phyloP scores from a whole-genome alignment of 2,329 filamentous ascomycete genomes.

The Aspergillus costaricaensis region DNA sequence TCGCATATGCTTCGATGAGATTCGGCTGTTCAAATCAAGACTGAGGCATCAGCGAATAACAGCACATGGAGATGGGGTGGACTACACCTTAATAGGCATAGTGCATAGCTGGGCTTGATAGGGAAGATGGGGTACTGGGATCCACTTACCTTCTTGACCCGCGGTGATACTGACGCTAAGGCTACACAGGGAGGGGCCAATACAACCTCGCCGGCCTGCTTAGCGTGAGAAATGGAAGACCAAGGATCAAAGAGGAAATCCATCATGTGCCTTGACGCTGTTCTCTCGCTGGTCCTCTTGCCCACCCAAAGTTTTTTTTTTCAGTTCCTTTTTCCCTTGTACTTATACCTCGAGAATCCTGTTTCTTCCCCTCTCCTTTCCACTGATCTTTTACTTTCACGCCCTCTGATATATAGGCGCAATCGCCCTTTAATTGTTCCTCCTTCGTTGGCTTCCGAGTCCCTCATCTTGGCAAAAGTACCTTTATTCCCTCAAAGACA shows the following conservation, averaged over 20 bases:
- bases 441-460: too few relatives aligned
- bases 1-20: constrained; percentile 1
- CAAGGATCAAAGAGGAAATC: constrained; percentile 8
- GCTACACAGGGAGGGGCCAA: constrained; percentile 4
- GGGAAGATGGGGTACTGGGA: constrained; percentile 4
- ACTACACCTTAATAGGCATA: not conserved
- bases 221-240: not conserved
- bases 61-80: not conserved
- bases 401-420: not conserved
- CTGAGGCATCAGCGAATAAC: not conserved
- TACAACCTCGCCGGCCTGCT: constrained; percentile 1
- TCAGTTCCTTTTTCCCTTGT: not conserved
- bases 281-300: not conserved
- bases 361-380: not conserved
- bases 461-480: too few relatives aligned
- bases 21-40: constrained; percentile 1
- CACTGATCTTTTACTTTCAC: not conserved
- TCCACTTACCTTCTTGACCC: constrained; percentile 1
- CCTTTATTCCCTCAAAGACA: too few relatives aligned
- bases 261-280: constrained; percentile 2
- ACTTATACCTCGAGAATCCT: too few relatives aligned
- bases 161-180: constrained; percentile 6
- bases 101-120: not conserved
- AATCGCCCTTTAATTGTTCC: too few relatives aligned
- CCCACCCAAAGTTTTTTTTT: not conserved